Evolutionary conservation across 1,139 yeast species (phyloP).

Genomic region (Candida sp.): DNA sequence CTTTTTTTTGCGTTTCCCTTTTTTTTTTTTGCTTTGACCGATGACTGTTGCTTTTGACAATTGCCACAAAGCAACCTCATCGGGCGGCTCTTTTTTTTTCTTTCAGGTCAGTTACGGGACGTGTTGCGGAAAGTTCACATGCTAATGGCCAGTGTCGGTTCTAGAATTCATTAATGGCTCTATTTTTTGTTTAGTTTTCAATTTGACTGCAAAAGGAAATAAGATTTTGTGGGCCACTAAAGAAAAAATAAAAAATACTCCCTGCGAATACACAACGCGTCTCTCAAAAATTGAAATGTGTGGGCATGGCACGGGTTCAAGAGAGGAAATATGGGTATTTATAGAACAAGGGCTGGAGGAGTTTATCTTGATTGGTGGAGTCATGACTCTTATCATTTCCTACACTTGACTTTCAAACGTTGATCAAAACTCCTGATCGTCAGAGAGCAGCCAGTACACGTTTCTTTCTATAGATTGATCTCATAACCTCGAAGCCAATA

Average conservation of each 20-base stretch:
- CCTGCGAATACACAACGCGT: not conserved
- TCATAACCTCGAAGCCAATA: too few species aligned
- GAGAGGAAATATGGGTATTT: too few species aligned
- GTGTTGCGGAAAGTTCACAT: not conserved
- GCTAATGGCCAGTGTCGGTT: not conserved
- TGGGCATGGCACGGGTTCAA: not conserved
- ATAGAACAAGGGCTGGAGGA: too few species aligned
- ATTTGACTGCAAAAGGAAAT: conserved; percentile 4
- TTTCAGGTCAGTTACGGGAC: not conserved
- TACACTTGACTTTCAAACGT: too few species aligned
- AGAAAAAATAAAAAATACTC: too few species aligned
- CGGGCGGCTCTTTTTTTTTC: too few species aligned
- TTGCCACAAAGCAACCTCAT: too few species aligned
- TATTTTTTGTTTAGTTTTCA: not conserved
- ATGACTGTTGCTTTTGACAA: not conserved
- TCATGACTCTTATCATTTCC: too few species aligned
- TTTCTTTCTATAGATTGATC: too few species aligned
- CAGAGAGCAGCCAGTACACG: too few species aligned
- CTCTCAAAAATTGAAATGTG: not conserved
- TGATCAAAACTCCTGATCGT: too few species aligned
- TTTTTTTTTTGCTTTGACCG: not conserved
- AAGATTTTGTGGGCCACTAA: not conserved
- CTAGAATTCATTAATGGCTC: not conserved
- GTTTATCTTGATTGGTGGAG: too few species aligned
- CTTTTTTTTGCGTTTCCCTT: not conserved